Evolutionary conservation across 306 rosid genomes (phyloP), one percentile per base, ranked within the genome.

Genomic region (Inga leiocalycina): DNA sequence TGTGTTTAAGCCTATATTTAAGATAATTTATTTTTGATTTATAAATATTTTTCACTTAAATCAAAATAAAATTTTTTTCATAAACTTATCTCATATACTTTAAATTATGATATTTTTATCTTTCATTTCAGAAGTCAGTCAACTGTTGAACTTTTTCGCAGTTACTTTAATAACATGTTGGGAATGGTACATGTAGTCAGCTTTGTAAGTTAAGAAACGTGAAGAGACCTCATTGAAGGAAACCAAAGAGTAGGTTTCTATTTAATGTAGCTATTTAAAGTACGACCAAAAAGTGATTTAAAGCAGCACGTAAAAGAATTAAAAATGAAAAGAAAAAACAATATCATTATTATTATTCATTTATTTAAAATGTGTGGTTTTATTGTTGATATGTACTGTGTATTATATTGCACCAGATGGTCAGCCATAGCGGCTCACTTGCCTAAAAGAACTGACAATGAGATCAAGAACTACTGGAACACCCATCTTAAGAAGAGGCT

Each of bases 401-500:
- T 24, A 27, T 12, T 27, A 6, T 0, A 67, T 37, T 15, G 72
- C 45, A 14, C 73, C 73, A 88, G 89, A 51, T 88, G 91, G 91
- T 85, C 91, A 24, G 72, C 75, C 11, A 88, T 88, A 48, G 89
- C 91, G 10, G 75, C 77, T 61, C 87, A 83, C 39, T 72, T 88
- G 41, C 82, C 84, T 7, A 85, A 64, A 41, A 88, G 89, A 77
- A 88, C 89, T 1, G 85, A 85, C 57, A 88, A 85, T 35, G 91
- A 88, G 24, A 85, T 88, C 12, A 88, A 85, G 89, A 85, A 88
- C 22, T 81, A 85, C 6, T 88, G 91, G 89, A 85, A 88, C 66
- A 43, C 87, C 0, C 84, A 85, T 43, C 30, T 88, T 32, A 88
- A 88, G 83, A 85, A 88, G 67, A 77, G 85, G 44, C 84, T 85